Base-by-base conservation (phyloP, 768 basidiomycete species). In the Pilatotrama ljubarskyi region DNA sequence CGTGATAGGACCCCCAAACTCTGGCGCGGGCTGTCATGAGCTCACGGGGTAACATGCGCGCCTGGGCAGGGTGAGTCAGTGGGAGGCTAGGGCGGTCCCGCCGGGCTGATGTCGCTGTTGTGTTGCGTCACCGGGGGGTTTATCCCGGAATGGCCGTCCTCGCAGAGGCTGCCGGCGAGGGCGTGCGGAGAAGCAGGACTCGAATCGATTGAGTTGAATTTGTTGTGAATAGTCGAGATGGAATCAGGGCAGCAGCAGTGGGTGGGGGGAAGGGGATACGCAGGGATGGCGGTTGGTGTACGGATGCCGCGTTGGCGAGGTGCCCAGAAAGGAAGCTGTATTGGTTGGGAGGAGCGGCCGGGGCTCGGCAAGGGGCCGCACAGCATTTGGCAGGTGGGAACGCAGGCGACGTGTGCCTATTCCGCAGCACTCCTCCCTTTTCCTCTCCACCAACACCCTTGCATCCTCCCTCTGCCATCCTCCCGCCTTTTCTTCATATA, bases 361-460 rank as follows among this genome's bases (percentile, higher is more conserved):
- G 51, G 60, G 37, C 58, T 62, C 61, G 64, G 59, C 51, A 57
- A 58, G 54, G 26, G 37, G 36, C 51, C 51, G 58, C 64, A 66
- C 64, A 63, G 64, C 64, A 38, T 53, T 43, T 62, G 59, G 25
- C 26, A 58, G 58, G 59, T 62, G 65, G 62, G 62, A 66, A 60
- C 46, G 36, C 40, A 32, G 61, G 51, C 55, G 55, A 59, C 62
- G 62, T 64, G 59, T 64, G 55, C 66, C 55, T 55, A 25, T 32
- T 62, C 66, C 65, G 65, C 65, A 66, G 65, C 62, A 56, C 46
- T 53, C 44, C 58, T 61, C 56, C 46, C 50, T 49, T 57, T 61
- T 57, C 44, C 49, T 56, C 66, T 61, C 64, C 56, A 48, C 65
- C 61, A 52, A 56, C 64, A 47, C 42, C 55, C 51, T 36, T 42